Evolutionary conservation across 1,139 yeast genomes (phyloP).

Genomic region (Meyerozyma smithsonii): DNA sequence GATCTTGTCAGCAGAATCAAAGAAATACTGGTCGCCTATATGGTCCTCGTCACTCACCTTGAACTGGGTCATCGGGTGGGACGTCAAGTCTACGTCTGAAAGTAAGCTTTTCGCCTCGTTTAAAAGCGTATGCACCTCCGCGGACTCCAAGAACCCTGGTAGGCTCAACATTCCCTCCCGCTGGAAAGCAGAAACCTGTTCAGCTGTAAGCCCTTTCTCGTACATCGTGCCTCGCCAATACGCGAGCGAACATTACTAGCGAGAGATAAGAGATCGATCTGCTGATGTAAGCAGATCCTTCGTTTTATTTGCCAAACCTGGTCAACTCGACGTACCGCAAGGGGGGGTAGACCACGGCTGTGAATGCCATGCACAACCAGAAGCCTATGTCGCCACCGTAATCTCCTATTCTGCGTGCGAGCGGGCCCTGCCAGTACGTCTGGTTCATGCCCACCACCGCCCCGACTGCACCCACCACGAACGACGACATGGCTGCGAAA

Average conservation of each 20-base stretch:
- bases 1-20: conserved; percentile 65
- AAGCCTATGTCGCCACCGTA: conserved; percentile 13
- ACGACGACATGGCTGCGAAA: conserved; percentile 16
- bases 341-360: conserved; percentile 8
- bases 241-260: too few species aligned
- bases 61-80: conserved; percentile 72
- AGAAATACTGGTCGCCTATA: conserved; percentile 70
- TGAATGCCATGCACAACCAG: conserved; percentile 12
- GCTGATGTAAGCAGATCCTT: not conserved
- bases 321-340: conserved; percentile 16
- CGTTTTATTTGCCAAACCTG: conserved; percentile 12
- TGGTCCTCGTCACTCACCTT: conserved; percentile 63
- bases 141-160: conserved; percentile 45
- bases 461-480: conserved; percentile 16
- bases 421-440: conserved; percentile 26
- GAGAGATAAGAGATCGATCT: not conserved
- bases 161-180: conserved; percentile 62
- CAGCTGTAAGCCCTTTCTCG: conserved; percentile 19
- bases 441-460: conserved; percentile 32
- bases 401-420: conserved; percentile 22
- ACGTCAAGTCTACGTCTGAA: conserved; percentile 42
- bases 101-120: conserved; percentile 43
- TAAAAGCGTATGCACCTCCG: conserved; percentile 37
- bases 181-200: conserved; percentile 43
- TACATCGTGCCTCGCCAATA: too few species aligned